These are phyloP conservation scores for Xylogone sp. DNA, from an alignment of 2,329 filamentous ascomycete species.

Conservation along the genomic window DNA sequence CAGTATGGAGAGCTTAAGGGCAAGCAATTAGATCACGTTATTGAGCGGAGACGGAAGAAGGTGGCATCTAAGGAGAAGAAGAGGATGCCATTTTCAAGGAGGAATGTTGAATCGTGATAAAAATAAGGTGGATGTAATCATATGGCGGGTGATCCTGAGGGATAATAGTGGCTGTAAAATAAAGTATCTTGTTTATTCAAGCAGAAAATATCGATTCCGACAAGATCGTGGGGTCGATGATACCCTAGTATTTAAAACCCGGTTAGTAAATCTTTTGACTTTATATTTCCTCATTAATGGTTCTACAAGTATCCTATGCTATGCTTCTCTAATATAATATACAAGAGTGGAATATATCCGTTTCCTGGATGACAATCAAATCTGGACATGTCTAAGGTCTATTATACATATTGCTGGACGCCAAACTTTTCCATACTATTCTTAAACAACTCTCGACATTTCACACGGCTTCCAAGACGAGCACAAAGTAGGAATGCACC, in stretches of 20 bases:
- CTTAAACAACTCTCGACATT: conserved; percentile 76
- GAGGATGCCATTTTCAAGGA: conserved; percentile 57
- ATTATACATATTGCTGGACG: conserved; percentile 1
- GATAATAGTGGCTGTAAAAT: too few species aligned
- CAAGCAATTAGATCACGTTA: conserved; percentile 76
- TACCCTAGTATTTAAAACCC: conserved; percentile 5
- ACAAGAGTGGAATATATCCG: conserved; percentile 1
- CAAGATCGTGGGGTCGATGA: not conserved
- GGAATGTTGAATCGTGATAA: conserved; percentile 29
- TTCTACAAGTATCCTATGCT: not conserved
- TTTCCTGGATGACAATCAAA: not conserved
- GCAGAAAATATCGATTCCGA: not conserved
- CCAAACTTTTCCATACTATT: conserved; percentile 28
- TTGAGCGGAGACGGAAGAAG: conserved; percentile 90
- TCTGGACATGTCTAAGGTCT: too few species aligned
- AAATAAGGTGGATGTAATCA: not conserved
- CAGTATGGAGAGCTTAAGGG: conserved; percentile 81
- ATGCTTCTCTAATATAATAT: conserved; percentile 4
- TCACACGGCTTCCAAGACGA: conserved; percentile 75
- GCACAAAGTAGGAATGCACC: conserved; percentile 94
- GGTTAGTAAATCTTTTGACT: too few species aligned
- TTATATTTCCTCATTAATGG: not conserved
- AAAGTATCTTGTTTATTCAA: too few species aligned
- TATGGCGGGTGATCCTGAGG: not conserved
- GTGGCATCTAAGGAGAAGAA: conserved; percentile 80